phyloP scores from a whole-genome alignment of 2,329 filamentous ascomycete genomes.

The Stemphylium vesicarium region DNA sequence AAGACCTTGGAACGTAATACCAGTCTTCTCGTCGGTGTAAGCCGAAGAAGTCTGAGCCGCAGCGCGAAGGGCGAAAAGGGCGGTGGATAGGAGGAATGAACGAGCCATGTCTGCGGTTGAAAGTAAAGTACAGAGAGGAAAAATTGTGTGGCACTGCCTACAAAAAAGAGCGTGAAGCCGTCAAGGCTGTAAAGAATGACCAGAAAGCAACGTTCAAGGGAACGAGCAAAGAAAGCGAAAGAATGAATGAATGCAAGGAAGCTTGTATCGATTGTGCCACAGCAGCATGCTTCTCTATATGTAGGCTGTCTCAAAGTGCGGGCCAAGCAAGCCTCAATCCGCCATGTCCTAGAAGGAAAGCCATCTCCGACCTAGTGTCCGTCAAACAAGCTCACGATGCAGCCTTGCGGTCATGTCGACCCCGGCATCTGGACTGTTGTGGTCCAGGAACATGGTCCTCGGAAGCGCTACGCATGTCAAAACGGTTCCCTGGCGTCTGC shows the following conservation, averaged over 20 bases:
- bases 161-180: constrained; percentile 35
- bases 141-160: constrained; percentile 35
- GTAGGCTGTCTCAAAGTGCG: constrained; percentile 18
- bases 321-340: constrained; percentile 32
- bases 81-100: constrained; percentile 36
- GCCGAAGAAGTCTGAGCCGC: constrained; percentile 33
- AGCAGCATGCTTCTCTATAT: constrained; percentile 15
- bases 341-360: constrained; percentile 12
- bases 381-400: constrained; percentile 18
- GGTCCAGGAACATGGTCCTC: constrained; percentile 21
- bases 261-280: constrained; percentile 6
- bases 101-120: constrained; percentile 31
- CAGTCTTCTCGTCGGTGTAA: constrained; percentile 42
- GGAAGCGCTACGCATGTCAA: constrained; percentile 22
- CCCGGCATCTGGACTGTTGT: constrained; percentile 13
- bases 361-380: constrained; percentile 10
- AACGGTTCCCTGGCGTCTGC: constrained; percentile 17
- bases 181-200: constrained; percentile 41
- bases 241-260: constrained; percentile 19
- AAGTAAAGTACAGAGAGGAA: constrained; percentile 14
- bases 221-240: constrained; percentile 21
- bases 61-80: constrained; percentile 33
- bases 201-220: constrained; percentile 19
- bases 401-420: constrained; percentile 10
- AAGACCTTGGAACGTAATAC: constrained; percentile 43